Base-by-base conservation (phyloP, 2,329 filamentous ascomycete species). In the Epichloe elymi region DNA sequence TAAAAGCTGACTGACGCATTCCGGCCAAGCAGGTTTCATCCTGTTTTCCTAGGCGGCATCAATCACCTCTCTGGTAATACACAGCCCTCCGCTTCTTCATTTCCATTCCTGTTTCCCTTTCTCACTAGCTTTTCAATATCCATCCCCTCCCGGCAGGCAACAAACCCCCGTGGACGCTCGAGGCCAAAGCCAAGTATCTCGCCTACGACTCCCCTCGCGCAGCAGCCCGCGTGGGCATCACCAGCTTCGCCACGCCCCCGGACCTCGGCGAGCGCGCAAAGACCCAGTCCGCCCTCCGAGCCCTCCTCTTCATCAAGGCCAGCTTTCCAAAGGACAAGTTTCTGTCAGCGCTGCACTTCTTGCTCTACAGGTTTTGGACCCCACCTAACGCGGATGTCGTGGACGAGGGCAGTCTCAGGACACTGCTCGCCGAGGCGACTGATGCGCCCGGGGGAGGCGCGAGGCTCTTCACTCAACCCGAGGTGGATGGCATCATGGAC, bases 91-190 rank as follows among this genome's bases (percentile, higher is more conserved):
- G 15, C 46, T 35, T 30, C 35, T 36, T 33, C 15, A 11, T 10
- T 41, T 41, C 36, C 35, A 11, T 45, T 12, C n/a, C 23, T 12
- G 3, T 26, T 5, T 19, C 20, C 17, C 19, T 14, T 46, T 14
- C 15, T 10, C 23, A 12, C 26, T 11, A 5, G 35, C 12, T 19
- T 7, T 33, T 4, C 23, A 15, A 3, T n/a, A 2, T 1, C 30
- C 8, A 2, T 1, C 30, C 8, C 11, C 19, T 1, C 38, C 7
- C 2, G 10, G 30, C 56, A 79, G 83, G 84, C 47, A 91, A 93
- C 65, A 79, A 79, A 56, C 86, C 86, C 0, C 86, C 87, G 1
- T 89, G 85, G 83, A 72, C 72, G 0, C 70, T 86, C 33, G 78
- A 81, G 2, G 80, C 79, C 42, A 90, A 90, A 70, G 81, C 76